phyloP scores from a whole-genome alignment of 2,329 filamentous ascomycete species.

The Colletotrichum sp. region DNA sequence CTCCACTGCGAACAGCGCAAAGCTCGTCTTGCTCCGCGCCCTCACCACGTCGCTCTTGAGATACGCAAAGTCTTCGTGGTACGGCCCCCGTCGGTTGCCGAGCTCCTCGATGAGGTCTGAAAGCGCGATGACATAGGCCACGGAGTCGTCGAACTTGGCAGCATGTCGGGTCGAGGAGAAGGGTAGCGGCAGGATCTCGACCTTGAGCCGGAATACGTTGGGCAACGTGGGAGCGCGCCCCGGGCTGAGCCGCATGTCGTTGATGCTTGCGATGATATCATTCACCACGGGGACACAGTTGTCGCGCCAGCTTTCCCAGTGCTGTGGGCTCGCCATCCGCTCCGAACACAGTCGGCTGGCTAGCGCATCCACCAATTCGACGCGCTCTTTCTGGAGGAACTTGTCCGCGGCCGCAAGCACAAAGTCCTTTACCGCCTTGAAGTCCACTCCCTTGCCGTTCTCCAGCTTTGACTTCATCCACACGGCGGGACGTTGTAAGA shows the following conservation, averaged over 20 bases:
- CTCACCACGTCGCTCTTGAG: slow-evolving; percentile 9
- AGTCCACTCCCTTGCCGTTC: neutral
- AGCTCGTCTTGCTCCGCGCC: neutral
- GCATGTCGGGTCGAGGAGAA: neutral
- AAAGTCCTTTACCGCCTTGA: neutral
- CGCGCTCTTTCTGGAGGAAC: neutral
- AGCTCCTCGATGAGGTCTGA: slow-evolving; percentile 20
- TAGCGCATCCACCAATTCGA: neutral
- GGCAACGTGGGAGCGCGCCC: slow-evolving; percentile 15
- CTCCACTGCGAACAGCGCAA: neutral
- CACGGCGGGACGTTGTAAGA: neutral
- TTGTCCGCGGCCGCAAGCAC: neutral
- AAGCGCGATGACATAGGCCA: neutral
- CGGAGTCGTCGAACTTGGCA: neutral
- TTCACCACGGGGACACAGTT: slow-evolving; percentile 27
- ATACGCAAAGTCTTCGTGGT: slow-evolving; percentile 26
- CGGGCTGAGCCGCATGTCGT: neutral
- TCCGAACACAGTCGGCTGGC: neutral
- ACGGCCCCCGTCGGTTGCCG: slow-evolving; percentile 16
- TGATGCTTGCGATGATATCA: slow-evolving; percentile 20
- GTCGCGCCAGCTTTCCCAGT: slow-evolving; percentile 8
- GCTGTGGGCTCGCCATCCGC: neutral
- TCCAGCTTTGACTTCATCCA: neutral
- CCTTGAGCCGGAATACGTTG: slow-evolving; percentile 18
- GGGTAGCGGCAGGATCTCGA: slow-evolving; percentile 22